phyloP scores from a whole-genome alignment of 2,329 filamentous ascomycete genomes.

The Fusarium algeriense region DNA sequence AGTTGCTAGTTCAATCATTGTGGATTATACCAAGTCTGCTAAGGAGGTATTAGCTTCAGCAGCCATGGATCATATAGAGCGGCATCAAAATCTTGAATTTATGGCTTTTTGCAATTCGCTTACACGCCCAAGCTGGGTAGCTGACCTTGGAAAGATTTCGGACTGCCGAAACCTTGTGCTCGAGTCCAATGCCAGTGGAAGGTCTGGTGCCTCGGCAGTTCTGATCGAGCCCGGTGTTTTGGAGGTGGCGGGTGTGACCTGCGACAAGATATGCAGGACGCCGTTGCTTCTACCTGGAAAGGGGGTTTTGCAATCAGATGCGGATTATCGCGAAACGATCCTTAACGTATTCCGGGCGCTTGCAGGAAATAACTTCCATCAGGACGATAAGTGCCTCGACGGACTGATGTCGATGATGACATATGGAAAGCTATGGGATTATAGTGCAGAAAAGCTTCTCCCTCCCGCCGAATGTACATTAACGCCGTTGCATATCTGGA shows the following conservation, averaged over 20 bases:
- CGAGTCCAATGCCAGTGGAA: background rate
- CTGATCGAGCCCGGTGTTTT: background rate
- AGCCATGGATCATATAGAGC: background rate
- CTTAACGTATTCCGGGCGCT: background rate
- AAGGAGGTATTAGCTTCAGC: background rate
- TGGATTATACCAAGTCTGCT: background rate
- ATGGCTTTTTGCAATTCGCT: background rate
- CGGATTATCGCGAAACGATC: background rate
- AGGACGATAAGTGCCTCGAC: background rate
- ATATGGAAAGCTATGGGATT: background rate
- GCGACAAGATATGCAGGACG: background rate
- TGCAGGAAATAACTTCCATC: fast-evolving
- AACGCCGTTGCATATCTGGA: background rate
- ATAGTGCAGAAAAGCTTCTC: background rate
- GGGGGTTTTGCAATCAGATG: background rate
- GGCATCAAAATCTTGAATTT: background rate
- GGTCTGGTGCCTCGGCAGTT: background rate
- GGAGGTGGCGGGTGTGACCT: background rate
- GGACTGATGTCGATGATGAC: background rate
- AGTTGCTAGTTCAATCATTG: background rate
- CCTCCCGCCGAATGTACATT: too few species aligned
- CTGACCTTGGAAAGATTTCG: background rate
- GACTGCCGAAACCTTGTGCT: too few species aligned
- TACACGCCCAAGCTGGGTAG: background rate
- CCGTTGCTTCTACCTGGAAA: background rate